Percentiles rank a stretch among this genome's conserved stretches.
These are phyloP conservation scores for Colletotrichum sp. DNA, from an alignment of 2,329 filamentous ascomycete species.

Conservation along the genomic window DNA sequence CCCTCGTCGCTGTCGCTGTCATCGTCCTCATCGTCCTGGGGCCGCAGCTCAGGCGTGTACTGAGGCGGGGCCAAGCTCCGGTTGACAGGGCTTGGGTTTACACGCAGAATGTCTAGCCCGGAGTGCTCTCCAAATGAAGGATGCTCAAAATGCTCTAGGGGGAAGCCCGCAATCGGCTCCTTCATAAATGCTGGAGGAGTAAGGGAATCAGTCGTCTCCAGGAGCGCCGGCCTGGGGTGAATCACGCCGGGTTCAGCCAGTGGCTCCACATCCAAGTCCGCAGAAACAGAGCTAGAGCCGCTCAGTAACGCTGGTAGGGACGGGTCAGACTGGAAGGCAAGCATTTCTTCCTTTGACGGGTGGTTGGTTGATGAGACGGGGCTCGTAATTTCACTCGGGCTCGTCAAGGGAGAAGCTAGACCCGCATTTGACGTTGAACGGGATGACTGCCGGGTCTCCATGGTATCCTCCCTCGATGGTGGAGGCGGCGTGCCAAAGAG, in stretches of 20 bases:
- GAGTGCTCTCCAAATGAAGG: conserved; percentile 27
- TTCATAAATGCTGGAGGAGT: conserved; percentile 58
- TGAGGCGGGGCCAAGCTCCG: not conserved
- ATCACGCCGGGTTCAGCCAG: conserved; percentile 54
- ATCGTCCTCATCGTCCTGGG: conserved; percentile 43
- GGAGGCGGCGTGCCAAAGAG: conserved; percentile 27
- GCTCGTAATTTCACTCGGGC: conserved; percentile 57
- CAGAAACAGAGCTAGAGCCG: conserved; percentile 68
- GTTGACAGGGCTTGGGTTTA: not conserved
- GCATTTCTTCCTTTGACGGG: conserved; percentile 49
- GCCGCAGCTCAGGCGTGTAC: conserved; percentile 12
- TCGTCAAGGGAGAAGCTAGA: conserved; percentile 57
- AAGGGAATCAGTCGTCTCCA: conserved; percentile 59
- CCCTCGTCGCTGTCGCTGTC: conserved; percentile 62
- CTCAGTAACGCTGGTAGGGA: conserved; percentile 68
- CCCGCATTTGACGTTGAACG: conserved; percentile 56
- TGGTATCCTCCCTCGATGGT: conserved; percentile 44
- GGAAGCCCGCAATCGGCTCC: conserved; percentile 50
- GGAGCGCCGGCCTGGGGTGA: conserved; percentile 43
- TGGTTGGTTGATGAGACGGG: conserved; percentile 47
- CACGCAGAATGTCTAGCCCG: conserved; percentile 22
- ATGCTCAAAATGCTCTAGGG: conserved; percentile 41
- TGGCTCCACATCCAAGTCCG: conserved; percentile 66
- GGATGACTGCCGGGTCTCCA: conserved; percentile 53
- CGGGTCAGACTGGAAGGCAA: conserved; percentile 66